These are phyloP conservation scores for Cardamine resedifolia DNA, from an alignment of 345 rosid genomes.

Conservation along the genomic window DNA sequence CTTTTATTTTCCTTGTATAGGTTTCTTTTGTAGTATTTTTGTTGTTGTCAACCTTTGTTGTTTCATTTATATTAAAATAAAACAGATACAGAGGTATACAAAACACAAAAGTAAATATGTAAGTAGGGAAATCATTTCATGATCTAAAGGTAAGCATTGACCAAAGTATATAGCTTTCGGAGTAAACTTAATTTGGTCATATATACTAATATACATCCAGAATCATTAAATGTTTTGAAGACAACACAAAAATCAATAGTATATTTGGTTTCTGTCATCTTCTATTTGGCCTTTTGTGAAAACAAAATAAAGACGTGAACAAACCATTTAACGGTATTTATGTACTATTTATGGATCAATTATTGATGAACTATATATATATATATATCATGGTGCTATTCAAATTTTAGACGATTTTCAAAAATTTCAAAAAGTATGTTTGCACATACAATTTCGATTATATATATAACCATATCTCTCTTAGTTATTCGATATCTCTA, in stretches of 20 bases:
- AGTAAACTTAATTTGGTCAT: slow-evolving; percentile 7
- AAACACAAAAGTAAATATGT: slow-evolving; percentile 4
- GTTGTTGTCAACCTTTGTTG: neutral
- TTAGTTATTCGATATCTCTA: slow-evolving; percentile 5
- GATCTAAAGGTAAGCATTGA: neutral
- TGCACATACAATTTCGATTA: neutral
- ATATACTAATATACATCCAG: neutral
- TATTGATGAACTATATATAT: neutral
- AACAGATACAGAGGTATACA: slow-evolving; percentile 11
- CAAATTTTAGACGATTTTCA: no score
- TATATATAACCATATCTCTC: neutral
- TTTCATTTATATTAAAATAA: neutral
- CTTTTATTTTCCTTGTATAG: neutral
- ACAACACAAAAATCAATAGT: neutral
- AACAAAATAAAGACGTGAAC: neutral
- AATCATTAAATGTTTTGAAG: neutral
- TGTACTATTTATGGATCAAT: neutral
- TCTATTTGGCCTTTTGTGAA: neutral
- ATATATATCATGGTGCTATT: neutral
- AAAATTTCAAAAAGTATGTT: neutral
- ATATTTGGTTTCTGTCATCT: neutral
- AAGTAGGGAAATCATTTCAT: neutral
- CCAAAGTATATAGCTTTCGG: neutral
- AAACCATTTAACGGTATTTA: neutral
- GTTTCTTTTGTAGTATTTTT: neutral